Conservation (phyloP, 1,284 basidiomycete species). For the Sporisorium sorghi region DNA sequence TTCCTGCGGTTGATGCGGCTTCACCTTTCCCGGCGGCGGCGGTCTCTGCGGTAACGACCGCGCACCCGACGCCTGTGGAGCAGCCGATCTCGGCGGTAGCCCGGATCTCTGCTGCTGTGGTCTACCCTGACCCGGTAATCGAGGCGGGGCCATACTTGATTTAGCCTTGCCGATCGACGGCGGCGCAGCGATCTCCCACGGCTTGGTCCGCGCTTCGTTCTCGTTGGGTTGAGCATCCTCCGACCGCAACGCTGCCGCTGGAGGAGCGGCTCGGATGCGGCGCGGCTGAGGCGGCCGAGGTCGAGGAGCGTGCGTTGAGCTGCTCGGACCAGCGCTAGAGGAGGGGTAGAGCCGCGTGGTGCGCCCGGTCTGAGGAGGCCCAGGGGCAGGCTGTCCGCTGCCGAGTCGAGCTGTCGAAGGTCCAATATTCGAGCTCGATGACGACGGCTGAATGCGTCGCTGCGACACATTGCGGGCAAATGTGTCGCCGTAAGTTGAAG, state of each 20-base stretch:
- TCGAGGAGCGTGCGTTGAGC: slow-evolving; percentile 3
- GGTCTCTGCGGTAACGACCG: slow-evolving; percentile 2
- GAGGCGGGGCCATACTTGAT: neutral
- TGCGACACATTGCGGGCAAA: neutral
- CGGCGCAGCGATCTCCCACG: slow-evolving; percentile 46
- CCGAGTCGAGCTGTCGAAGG: slow-evolving; percentile 7
- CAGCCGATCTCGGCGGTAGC: neutral
- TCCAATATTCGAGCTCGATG: slow-evolving; percentile 3
- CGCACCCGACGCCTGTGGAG: neutral
- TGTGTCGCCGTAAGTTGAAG: neutral
- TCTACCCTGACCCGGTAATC: neutral
- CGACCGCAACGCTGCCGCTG: slow-evolving; percentile 25
- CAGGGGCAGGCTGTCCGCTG: neutral
- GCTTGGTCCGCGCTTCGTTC: slow-evolving; percentile 17
- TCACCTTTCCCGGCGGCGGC: neutral
- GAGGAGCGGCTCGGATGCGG: slow-evolving; percentile 28
- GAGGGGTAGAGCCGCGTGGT: slow-evolving; percentile 6
- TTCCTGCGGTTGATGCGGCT: neutral
- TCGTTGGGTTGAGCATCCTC: slow-evolving; percentile 53
- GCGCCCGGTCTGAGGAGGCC: slow-evolving; percentile 7
- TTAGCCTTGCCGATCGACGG: slow-evolving; percentile 27
- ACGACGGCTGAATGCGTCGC: neutral
- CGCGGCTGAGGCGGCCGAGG: slow-evolving; percentile 17
- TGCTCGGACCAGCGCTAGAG: neutral
- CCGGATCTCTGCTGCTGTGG: neutral